These are phyloP conservation scores for Cladosporium cucumerinum DNA, from an alignment of 2,329 filamentous ascomycete species.

Conservation along the genomic window DNA sequence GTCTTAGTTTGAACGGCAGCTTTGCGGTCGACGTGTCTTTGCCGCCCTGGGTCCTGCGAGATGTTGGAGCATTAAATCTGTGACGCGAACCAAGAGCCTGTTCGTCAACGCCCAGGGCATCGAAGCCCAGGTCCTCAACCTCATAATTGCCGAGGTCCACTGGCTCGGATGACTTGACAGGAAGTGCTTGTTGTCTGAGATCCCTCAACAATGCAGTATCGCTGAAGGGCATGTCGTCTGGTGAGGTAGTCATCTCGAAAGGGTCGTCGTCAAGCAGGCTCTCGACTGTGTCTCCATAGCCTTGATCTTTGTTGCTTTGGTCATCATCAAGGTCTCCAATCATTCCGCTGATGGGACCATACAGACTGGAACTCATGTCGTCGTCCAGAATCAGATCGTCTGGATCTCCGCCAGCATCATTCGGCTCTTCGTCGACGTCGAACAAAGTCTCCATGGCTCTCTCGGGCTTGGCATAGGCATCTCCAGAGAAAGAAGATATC, in stretches of 20 bases:
- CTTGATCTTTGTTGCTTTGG: slow-evolving; percentile 23
- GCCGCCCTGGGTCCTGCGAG: not conserved
- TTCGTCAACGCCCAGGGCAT: slow-evolving; percentile 28
- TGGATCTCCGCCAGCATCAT: slow-evolving; percentile 19
- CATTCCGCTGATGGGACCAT: slow-evolving; percentile 33
- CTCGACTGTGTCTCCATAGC: slow-evolving; percentile 32
- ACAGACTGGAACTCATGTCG: slow-evolving; percentile 33
- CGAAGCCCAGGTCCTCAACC: slow-evolving; percentile 35
- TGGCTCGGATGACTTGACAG: slow-evolving; percentile 19
- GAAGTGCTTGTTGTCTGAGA: slow-evolving; percentile 30
- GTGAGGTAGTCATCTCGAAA: slow-evolving; percentile 36
- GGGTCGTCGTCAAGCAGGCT: slow-evolving; percentile 39
- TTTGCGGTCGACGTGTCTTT: not conserved
- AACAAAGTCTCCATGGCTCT: slow-evolving; percentile 54
- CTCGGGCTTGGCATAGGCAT: slow-evolving; percentile 68
- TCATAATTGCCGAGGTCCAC: slow-evolving; percentile 31
- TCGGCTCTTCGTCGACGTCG: slow-evolving; percentile 28
- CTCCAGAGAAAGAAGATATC: slow-evolving; percentile 83
- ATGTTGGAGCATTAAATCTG: slow-evolving; percentile 32
- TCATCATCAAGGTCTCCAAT: slow-evolving; percentile 24
- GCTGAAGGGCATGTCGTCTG: slow-evolving; percentile 28
- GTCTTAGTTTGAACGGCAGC: slow-evolving; percentile 64
- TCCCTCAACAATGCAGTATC: slow-evolving; percentile 33
- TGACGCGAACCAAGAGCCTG: slow-evolving; percentile 29
- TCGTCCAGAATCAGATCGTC: slow-evolving; percentile 38